phyloP scores from a whole-genome alignment of 345 rosid species.

The Geranium brycei region DNA sequence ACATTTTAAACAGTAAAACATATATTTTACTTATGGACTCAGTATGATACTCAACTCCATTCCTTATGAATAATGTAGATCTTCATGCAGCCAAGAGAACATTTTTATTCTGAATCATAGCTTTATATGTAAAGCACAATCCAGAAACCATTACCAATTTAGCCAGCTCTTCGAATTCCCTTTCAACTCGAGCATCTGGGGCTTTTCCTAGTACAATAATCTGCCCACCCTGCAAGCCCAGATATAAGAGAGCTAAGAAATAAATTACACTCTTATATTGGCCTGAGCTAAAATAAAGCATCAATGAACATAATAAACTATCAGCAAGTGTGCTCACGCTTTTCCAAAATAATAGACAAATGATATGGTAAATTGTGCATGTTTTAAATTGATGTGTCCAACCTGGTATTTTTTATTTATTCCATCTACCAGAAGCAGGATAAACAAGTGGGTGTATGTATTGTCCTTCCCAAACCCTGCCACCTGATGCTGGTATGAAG shows the following conservation, averaged over 20 bases:
- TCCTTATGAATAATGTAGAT: no score
- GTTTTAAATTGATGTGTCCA: neutral
- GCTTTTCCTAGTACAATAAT: conserved; percentile 45
- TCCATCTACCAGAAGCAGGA: neutral
- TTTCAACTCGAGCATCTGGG: conserved; percentile 30
- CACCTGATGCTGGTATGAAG: neutral
- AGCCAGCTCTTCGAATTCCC: conserved; percentile 36
- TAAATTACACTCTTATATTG: no score
- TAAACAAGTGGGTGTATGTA: neutral
- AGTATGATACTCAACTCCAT: no score
- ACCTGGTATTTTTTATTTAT: neutral
- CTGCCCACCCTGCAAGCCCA: conserved; percentile 39
- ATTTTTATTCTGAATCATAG: neutral
- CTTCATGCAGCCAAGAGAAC: neutral
- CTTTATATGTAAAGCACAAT: neutral
- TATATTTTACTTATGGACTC: neutral
- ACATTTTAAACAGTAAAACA: neutral
- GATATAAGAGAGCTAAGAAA: no score
- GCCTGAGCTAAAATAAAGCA: neutral
- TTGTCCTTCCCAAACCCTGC: neutral
- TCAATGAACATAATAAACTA: no score
- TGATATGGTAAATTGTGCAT: neutral
- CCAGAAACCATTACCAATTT: conserved; percentile 24
- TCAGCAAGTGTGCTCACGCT: neutral
- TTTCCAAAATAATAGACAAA: neutral